Conservation (phyloP, 2,329 filamentous ascomycete genomes). For the Aspergillus nomiae region DNA sequence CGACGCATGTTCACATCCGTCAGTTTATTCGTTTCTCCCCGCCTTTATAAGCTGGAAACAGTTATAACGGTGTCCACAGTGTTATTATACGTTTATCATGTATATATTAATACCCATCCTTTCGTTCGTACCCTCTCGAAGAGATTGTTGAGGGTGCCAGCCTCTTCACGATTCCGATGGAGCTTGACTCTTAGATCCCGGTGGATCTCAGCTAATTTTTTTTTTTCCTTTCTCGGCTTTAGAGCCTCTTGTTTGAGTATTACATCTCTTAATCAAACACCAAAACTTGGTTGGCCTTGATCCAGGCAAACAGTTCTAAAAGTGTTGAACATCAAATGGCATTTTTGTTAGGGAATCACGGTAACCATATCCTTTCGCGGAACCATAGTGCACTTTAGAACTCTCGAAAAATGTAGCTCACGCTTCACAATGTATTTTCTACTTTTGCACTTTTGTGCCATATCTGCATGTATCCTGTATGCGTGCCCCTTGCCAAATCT, state of each 20-base stretch:
- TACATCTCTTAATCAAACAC: not conserved
- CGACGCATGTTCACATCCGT: not conserved
- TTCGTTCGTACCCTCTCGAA: not conserved
- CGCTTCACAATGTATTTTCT: not conserved
- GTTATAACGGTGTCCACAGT: not conserved
- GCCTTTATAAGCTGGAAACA: not conserved
- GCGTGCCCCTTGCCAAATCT: not conserved
- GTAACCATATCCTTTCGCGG: not conserved
- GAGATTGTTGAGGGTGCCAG: not conserved
- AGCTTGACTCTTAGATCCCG: not conserved
- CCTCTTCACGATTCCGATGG: not conserved
- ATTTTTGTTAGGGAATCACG: not conserved
- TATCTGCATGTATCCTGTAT: not conserved
- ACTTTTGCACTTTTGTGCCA: not conserved
- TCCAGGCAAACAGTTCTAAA: not conserved
- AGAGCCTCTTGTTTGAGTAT: not conserved
- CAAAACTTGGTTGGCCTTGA: not conserved
- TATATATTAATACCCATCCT: slow-evolving; percentile 1
- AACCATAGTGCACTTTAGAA: not conserved
- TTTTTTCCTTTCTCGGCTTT: not conserved
- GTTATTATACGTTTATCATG: not conserved
- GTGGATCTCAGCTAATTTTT: not conserved
- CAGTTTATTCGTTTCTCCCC: not conserved
- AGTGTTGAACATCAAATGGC: not conserved
- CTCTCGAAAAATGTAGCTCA: not conserved